Evolutionary conservation across 2,329 filamentous ascomycete genomes (phyloP), one percentile per base, ranked within the genome.

Genomic region (Ascosphaera aggregata): DNA sequence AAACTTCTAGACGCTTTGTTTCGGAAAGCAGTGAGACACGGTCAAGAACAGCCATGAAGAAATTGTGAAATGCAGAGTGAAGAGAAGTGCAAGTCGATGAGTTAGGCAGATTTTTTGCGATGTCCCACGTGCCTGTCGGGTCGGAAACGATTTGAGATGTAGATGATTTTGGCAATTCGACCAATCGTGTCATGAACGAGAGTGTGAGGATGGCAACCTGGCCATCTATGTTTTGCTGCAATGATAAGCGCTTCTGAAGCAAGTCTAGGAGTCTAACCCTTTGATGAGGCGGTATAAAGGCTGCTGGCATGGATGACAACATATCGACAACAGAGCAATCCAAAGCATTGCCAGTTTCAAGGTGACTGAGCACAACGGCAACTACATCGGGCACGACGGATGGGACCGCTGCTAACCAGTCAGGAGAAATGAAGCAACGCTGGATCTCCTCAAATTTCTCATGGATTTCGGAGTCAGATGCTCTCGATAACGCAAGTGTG

Each of bases 181-280:
- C 51, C 36, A 60, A 40, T 24, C 54, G 58, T 0, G 56, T 54
- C 54, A 60, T 57, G 43, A 60, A 46, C 3, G 55, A 60, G 38
- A 2, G 57, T 44, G 2, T 54, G 52, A 15, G 4, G 7, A 36
- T n/a, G 15, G 9, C 34, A 7, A n/a, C 7, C 19, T 18, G 34
- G 13, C 4, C 34, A 9, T 18, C 17, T 4, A 36, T 18, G 9
- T 18, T 18, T 11, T 8, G 15, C 5, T 36, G 4, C 13, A 17
- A 18, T 17, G 19, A 36, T 11, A 59, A 22, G 37, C 53, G 47
- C 30, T 51, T 43, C 34, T 57, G 52, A 11, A 59, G 42, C 16
- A 52, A 44, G 39, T 60, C 55, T 27, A 59, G 37, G 13, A 58
- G 40, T 5, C 44, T 40, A 2, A 49, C 54, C 40, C 56, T 50